Conservation (phyloP, 495 filamentous ascomycete species). For the Aspergillus nidulans region DNA sequence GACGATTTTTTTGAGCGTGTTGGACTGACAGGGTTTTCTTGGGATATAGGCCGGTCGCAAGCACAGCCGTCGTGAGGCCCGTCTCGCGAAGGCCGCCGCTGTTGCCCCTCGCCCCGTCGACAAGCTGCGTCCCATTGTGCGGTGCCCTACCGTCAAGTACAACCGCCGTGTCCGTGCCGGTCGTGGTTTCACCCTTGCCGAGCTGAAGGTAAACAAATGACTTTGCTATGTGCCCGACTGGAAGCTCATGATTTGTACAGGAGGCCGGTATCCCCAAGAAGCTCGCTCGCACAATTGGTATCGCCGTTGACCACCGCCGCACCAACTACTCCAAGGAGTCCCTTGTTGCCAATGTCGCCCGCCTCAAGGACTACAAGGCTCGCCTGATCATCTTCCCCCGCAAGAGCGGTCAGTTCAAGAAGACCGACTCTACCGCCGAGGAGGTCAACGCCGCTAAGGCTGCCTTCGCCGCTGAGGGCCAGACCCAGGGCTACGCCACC, state of each 20-base stretch:
- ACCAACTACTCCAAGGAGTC: slow-evolving; percentile 93
- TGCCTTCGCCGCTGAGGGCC: slow-evolving; percentile 42
- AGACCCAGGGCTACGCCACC: slow-evolving; percentile 51
- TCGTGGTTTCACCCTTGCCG: slow-evolving; percentile 92
- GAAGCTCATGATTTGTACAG: slow-evolving; percentile 38
- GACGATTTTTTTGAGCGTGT: slow-evolving; percentile 16
- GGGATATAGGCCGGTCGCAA: slow-evolving; percentile 82
- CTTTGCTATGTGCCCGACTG: not conserved
- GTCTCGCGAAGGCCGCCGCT: slow-evolving; percentile 84
- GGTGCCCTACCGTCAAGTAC: slow-evolving; percentile 94
- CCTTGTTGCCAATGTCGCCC: slow-evolving; percentile 87
- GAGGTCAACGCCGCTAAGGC: slow-evolving; percentile 73
- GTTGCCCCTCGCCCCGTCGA: slow-evolving; percentile 96
- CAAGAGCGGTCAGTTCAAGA: slow-evolving; percentile 87
- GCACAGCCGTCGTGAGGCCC: slow-evolving; percentile 81
- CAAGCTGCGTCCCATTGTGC: slow-evolving; percentile 91
- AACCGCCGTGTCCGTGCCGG: slow-evolving; percentile 96
- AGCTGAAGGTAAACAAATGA: slow-evolving; percentile 79
- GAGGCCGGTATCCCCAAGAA: slow-evolving; percentile 94
- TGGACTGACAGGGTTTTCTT: slow-evolving; percentile 7
- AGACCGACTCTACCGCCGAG: slow-evolving; percentile 79
- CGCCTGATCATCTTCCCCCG: slow-evolving; percentile 97
- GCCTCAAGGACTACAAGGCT: slow-evolving; percentile 91
- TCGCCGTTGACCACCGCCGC: slow-evolving; percentile 93
- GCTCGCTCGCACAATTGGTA: slow-evolving; percentile 91